phyloP scores from a whole-genome alignment of 1,284 basidiomycete genomes.

The Crucibulum parvulum region DNA sequence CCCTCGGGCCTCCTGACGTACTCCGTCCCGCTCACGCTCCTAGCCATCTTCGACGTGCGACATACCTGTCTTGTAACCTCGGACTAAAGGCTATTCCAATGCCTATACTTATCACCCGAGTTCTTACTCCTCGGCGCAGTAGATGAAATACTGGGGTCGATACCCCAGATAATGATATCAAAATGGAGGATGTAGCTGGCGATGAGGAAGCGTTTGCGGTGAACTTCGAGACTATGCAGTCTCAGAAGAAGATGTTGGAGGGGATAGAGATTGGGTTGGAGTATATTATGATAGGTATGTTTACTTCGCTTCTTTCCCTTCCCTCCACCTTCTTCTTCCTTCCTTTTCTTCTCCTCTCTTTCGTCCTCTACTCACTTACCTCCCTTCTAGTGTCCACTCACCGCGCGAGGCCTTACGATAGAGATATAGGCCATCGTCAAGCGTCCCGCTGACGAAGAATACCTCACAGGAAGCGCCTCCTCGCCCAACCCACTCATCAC shows the following conservation, averaged over 20 bases:
- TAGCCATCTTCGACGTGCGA: slow-evolving; percentile 62
- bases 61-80: slow-evolving; percentile 68
- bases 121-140: slow-evolving; percentile 56
- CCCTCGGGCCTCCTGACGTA: slow-evolving; percentile 59
- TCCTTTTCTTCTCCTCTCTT: background rate
- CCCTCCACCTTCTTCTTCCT: slow-evolving; percentile 12
- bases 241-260: slow-evolving; percentile 77
- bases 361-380: background rate
- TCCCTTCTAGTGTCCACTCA: too few relatives aligned
- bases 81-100: slow-evolving; percentile 69
- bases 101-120: slow-evolving; percentile 55
- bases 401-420: too few relatives aligned
- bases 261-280: slow-evolving; percentile 59
- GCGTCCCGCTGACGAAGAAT: slow-evolving; percentile 43
- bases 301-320: background rate
- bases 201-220: slow-evolving; percentile 63
- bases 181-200: slow-evolving; percentile 52
- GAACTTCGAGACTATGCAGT: slow-evolving; percentile 59
- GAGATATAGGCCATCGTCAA: slow-evolving; percentile 79
- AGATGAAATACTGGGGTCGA: slow-evolving; percentile 62
- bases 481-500: slow-evolving; percentile 54
- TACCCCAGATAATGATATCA: slow-evolving; percentile 58
- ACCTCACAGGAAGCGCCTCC: slow-evolving; percentile 31
- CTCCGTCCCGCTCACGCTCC: slow-evolving; percentile 56
- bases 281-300: slow-evolving; percentile 73